phyloP scores from a whole-genome alignment of 768 basidiomycete species.

The Albatrellus ellisii region DNA sequence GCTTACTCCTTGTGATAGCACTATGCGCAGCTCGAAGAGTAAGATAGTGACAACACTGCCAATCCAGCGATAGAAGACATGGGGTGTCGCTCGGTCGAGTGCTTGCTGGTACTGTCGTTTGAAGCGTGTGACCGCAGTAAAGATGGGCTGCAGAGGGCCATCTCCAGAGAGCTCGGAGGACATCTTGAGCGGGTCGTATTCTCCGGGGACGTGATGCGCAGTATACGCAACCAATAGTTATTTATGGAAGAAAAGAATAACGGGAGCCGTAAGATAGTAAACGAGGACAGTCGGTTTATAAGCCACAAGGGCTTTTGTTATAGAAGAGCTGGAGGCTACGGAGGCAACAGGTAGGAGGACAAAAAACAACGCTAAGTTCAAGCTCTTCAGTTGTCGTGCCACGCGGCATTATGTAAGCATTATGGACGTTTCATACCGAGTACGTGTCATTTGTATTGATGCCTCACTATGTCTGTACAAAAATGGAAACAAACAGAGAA shows the following conservation, averaged over 20 bases:
- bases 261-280: background rate
- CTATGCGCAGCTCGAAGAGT: conserved; percentile 76
- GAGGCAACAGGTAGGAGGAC: background rate
- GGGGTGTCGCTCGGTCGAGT: conserved; percentile 89
- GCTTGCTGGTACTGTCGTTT: conserved; percentile 74
- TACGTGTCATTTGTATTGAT: too few relatives aligned
- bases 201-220: background rate
- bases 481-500: too few relatives aligned
- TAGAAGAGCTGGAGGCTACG: background rate
- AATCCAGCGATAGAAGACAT: conserved; percentile 82
- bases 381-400: too few relatives aligned
- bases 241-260: background rate
- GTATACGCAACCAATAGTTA: background rate
- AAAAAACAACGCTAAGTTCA: background rate
- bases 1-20: conserved; percentile 60
- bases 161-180: conserved; percentile 3
- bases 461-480: too few relatives aligned
- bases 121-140: conserved; percentile 30
- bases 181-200: conserved; percentile 4
- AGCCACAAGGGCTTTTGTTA: background rate
- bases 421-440: too few relatives aligned
- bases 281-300: background rate
- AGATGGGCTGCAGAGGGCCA: conserved; percentile 19
- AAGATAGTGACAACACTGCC: conserved; percentile 55
- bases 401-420: too few relatives aligned